Evolutionary conservation across 1,284 basidiomycete genomes (phyloP).

Genomic region (Apiotrichum mycotoxinovorans): DNA sequence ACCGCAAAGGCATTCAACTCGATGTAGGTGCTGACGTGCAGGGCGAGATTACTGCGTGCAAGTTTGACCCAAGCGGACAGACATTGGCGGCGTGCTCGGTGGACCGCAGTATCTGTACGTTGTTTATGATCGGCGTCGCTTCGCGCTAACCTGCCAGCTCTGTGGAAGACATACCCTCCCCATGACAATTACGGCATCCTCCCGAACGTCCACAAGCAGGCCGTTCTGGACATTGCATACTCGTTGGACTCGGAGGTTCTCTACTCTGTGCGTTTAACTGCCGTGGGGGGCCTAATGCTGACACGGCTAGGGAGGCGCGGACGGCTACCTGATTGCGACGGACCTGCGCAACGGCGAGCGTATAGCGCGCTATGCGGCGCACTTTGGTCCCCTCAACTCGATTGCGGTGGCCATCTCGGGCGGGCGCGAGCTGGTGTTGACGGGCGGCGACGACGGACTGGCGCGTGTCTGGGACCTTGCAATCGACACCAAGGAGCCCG

Average conservation of each 20-base stretch:
- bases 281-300: constrained; percentile 8
- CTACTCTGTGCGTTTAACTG: constrained; percentile 45
- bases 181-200: constrained; percentile 51
- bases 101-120: constrained; percentile 49
- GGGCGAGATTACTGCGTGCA: constrained; percentile 50
- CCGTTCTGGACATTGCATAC: constrained; percentile 50
- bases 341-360: constrained; percentile 46
- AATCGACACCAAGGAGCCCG: constrained; percentile 68
- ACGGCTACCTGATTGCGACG: constrained; percentile 45
- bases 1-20: too few species aligned
- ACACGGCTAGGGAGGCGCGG: constrained; percentile 38
- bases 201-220: constrained; percentile 48
- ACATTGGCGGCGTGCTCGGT: constrained; percentile 48
- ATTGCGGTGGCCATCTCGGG: constrained; percentile 81
- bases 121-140: too few species aligned
- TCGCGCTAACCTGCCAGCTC: constrained; percentile 27
- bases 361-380: constrained; percentile 55
- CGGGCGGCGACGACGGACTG: constrained; percentile 81
- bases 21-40: constrained; percentile 19
- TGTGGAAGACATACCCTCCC: constrained; percentile 51
- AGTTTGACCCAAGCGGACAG: constrained; percentile 50
- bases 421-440: constrained; percentile 67
- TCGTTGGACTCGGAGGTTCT: constrained; percentile 47
- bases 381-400: constrained; percentile 81
- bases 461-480: constrained; percentile 83